phyloP scores from a whole-genome alignment of 2,329 filamentous ascomycete species.

The Meredithiella fracta region DNA sequence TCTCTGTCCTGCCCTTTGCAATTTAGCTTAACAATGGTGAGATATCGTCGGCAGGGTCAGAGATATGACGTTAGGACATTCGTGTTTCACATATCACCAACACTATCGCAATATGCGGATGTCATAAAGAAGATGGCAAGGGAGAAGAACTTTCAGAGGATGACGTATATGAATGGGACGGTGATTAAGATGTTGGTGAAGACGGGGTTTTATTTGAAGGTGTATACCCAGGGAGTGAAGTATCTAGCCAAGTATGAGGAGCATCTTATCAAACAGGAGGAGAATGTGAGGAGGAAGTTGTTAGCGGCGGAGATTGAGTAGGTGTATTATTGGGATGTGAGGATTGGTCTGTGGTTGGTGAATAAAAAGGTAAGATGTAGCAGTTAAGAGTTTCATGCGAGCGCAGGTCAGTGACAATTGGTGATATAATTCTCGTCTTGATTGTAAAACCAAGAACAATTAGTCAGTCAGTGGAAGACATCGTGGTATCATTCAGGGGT shows the following conservation, averaged over 20 bases:
- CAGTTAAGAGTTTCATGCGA: too few species aligned
- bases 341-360: too few species aligned
- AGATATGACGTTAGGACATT: neutral
- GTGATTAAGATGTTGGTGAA: constrained; percentile 20
- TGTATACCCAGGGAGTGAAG: constrained; percentile 19
- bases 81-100: neutral
- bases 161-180: too few species aligned
- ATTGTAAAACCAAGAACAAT: too few species aligned
- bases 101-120: neutral
- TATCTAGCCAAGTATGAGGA: constrained; percentile 18
- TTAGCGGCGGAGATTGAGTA: neutral
- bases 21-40: neutral
- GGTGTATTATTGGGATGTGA: too few species aligned
- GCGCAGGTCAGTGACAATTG: too few species aligned
- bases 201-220: constrained; percentile 17
- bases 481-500: too few species aligned
- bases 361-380: too few species aligned
- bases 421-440: too few species aligned
- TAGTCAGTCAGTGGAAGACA: too few species aligned
- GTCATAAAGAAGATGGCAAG: neutral
- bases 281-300: neutral
- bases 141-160: too few species aligned
- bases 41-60: neutral
- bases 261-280: neutral
- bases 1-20: neutral